Conservation (phyloP, 2,329 filamentous ascomycete species). For the Endocalyx cinctus region DNA sequence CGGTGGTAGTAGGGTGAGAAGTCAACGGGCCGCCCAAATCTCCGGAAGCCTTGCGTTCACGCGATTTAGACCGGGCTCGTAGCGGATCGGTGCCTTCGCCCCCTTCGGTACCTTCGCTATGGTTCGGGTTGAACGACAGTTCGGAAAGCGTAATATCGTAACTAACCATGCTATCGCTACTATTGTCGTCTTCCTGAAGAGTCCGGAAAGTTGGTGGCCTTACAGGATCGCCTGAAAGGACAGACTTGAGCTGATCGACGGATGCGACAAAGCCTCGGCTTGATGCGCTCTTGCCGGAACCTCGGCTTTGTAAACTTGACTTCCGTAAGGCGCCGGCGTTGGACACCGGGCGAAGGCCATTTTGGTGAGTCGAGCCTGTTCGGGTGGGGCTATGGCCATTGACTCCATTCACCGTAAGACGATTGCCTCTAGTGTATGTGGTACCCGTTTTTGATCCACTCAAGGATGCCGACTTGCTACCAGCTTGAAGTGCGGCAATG, state of each 20-base stretch:
- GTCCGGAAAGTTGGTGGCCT: constrained; percentile 35
- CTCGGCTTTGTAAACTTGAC: constrained; percentile 47
- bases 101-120: constrained; percentile 25
- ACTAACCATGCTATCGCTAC: constrained; percentile 65
- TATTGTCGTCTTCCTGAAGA: constrained; percentile 41
- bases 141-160: constrained; percentile 66
- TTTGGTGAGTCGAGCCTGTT: constrained; percentile 42
- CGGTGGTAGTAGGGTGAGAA: constrained; percentile 25
- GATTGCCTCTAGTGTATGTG: constrained; percentile 46
- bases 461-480: constrained; percentile 67
- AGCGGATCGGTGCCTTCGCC: constrained; percentile 17
- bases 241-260: constrained; percentile 60
- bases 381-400: constrained; percentile 35
- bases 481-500: constrained; percentile 62
- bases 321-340: constrained; percentile 44
- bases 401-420: constrained; percentile 53
- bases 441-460: constrained; percentile 69
- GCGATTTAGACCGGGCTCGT: constrained; percentile 22
- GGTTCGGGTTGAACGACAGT: constrained; percentile 52
- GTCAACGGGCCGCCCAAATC: constrained; percentile 23
- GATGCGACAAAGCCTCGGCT: constrained; percentile 51
- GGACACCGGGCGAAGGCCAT: constrained; percentile 46
- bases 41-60: constrained; percentile 22
- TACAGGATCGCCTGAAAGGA: constrained; percentile 48
- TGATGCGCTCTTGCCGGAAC: constrained; percentile 39